These are phyloP conservation scores for Saccharum hybrid DNA, from an alignment of 202 grass and related monocot genomes.

Conservation along the genomic window DNA sequence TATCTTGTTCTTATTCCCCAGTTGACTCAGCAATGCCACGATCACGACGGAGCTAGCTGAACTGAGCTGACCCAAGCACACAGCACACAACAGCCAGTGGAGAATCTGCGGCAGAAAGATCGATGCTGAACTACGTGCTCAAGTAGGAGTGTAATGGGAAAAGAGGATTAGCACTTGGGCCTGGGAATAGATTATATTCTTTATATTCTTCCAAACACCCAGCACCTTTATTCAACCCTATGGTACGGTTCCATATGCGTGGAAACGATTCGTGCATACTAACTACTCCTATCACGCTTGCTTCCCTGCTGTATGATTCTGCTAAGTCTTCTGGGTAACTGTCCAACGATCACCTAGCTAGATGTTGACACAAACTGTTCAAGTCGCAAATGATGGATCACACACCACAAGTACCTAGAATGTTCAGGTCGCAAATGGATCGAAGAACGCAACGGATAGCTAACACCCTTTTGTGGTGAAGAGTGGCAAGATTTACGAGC, in stretches of 20 bases:
- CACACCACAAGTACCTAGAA: too few species aligned
- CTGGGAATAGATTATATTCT: constrained; percentile 21
- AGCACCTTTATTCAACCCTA: neutral
- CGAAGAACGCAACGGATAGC: too few species aligned
- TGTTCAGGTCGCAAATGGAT: too few species aligned
- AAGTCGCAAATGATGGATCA: too few species aligned
- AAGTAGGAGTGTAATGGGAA: neutral
- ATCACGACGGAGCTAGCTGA: too few species aligned
- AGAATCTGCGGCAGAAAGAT: neutral
- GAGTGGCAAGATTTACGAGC: too few species aligned
- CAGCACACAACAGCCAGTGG: neutral
- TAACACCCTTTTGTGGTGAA: too few species aligned
- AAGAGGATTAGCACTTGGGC: neutral
- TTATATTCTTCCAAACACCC: constrained; percentile 29
- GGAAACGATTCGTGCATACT: neutral
- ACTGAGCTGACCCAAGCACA: neutral
- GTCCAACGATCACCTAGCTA: too few species aligned
- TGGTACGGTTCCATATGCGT: neutral
- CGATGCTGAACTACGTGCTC: neutral
- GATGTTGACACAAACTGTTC: too few species aligned
- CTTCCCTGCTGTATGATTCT: neutral
- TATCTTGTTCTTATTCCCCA: too few species aligned
- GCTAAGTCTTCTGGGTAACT: too few species aligned
- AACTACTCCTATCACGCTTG: neutral
- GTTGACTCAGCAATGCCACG: too few species aligned